Percentiles rank a stretch among this genome's conserved stretches.
Evolutionary conservation across 2,329 filamentous ascomycete species (phyloP).

Genomic region (Colletotrichum navitas): DNA sequence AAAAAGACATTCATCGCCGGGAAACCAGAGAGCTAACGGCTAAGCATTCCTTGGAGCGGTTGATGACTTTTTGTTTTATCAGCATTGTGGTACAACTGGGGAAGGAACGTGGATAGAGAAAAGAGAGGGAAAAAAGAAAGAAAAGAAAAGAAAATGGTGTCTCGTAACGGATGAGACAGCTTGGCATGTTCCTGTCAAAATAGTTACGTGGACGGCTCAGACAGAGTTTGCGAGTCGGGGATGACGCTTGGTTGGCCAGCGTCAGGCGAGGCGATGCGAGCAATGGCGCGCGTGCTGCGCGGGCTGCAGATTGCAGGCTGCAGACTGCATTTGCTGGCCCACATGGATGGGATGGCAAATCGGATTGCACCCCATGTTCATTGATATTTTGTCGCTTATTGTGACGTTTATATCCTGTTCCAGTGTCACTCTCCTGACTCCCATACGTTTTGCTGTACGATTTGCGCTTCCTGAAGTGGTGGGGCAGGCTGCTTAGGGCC

Average conservation of each 20-base stretch:
- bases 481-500: slow-evolving; percentile 7
- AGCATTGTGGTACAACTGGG: not conserved
- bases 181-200: not conserved
- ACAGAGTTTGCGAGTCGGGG: slow-evolving; percentile 1
- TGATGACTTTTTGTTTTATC: not conserved
- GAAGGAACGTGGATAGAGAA: not conserved
- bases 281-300: not conserved
- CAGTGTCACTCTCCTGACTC: not conserved
- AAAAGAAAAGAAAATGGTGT: not conserved
- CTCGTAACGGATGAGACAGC: slow-evolving; percentile 1
- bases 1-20: not conserved
- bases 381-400: slow-evolving; percentile 3
- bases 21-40: not conserved
- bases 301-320: slow-evolving; percentile 7
- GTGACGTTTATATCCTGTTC: not conserved
- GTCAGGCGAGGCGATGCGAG: slow-evolving; percentile 8
- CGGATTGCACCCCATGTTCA: not conserved
- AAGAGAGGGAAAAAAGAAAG: too few relatives aligned
- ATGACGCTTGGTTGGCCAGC: slow-evolving; percentile 19
- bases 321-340: not conserved
- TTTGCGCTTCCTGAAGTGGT: slow-evolving; percentile 8
- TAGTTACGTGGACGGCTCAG: slow-evolving; percentile 4
- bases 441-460: slow-evolving; percentile 11
- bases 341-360: not conserved
- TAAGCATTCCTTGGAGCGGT: not conserved